Evolutionary conservation across 192 early-diverging fungal species (phyloP).

Genomic region (Funneliformis mosseae): DNA sequence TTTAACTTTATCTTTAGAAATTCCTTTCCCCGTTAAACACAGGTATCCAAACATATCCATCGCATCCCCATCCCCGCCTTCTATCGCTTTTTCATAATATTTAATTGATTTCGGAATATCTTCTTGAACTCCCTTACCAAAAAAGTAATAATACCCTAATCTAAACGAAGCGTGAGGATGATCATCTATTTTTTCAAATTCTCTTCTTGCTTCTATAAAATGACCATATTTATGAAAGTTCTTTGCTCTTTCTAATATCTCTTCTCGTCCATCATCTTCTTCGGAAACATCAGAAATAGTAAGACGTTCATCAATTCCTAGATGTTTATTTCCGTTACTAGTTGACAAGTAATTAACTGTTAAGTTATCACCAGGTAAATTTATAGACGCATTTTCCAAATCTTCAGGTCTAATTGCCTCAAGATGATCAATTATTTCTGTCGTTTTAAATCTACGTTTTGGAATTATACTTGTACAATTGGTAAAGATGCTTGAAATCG

Average conservation of each 20-base stretch:
- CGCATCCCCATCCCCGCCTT: constrained; percentile 26
- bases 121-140: constrained; percentile 15
- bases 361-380: background rate
- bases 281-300: constrained; percentile 21
- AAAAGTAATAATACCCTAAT: constrained; percentile 27
- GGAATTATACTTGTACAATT: constrained; percentile 8
- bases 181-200: background rate
- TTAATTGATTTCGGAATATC: background rate
- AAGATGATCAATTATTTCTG: constrained; percentile 25
- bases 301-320: background rate
- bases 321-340: background rate
- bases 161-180: constrained; percentile 13
- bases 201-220: background rate
- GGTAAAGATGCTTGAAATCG: constrained; percentile 15
- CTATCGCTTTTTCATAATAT: constrained; percentile 26
- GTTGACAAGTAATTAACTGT: no score
- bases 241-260: constrained; percentile 24
- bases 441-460: constrained; percentile 7
- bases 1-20: constrained; percentile 14
- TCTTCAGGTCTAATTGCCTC: constrained; percentile 26
- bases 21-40: constrained; percentile 18
- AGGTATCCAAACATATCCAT: constrained; percentile 31
- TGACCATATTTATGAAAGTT: background rate
- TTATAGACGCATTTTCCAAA: background rate
- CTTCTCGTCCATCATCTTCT: constrained; percentile 18